Percentiles rank a stretch among this genome's conserved stretches.
These are phyloP conservation scores for Daedalea quercina DNA, from an alignment of 768 basidiomycete species.

Conservation along the genomic window DNA sequence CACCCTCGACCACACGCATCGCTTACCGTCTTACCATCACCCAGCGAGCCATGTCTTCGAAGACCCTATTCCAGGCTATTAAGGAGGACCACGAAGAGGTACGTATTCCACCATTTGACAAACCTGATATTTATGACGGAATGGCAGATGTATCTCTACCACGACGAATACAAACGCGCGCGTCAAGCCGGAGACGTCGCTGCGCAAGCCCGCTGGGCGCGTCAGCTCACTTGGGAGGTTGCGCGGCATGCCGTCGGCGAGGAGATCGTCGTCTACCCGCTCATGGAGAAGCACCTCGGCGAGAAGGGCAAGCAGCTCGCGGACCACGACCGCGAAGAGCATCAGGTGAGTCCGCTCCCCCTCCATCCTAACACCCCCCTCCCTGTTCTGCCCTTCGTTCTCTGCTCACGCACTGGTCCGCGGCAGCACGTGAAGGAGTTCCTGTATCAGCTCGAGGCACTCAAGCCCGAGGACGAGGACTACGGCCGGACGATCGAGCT, in stretches of 20 bases:
- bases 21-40: too few relatives aligned
- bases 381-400: too few relatives aligned
- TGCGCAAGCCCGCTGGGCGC: slow-evolving; percentile 45
- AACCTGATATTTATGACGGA: not conserved
- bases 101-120: not conserved
- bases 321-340: slow-evolving; percentile 49
- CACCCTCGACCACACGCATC: too few relatives aligned
- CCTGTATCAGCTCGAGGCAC: slow-evolving; percentile 40
- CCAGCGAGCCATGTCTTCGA: slow-evolving; percentile 7
- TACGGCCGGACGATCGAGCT: slow-evolving; percentile 36
- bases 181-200: slow-evolving; percentile 32
- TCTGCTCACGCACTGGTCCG: slow-evolving; percentile 39
- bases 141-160: slow-evolving; percentile 49
- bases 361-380: too few relatives aligned
- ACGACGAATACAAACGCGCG: slow-evolving; percentile 38
- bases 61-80: slow-evolving; percentile 35
- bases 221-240: slow-evolving; percentile 54
- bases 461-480: slow-evolving; percentile 35
- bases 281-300: slow-evolving; percentile 53
- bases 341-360: slow-evolving; percentile 32
- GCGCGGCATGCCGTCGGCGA: slow-evolving; percentile 56
- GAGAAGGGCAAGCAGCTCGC: slow-evolving; percentile 42
- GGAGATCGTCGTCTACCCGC: slow-evolving; percentile 58
- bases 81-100: slow-evolving; percentile 47
- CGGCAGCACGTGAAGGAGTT: slow-evolving; percentile 29